These are phyloP conservation scores for Lasiodiplodia sp. DNA, from an alignment of 2,329 filamentous ascomycete species.

Conservation along the genomic window DNA sequence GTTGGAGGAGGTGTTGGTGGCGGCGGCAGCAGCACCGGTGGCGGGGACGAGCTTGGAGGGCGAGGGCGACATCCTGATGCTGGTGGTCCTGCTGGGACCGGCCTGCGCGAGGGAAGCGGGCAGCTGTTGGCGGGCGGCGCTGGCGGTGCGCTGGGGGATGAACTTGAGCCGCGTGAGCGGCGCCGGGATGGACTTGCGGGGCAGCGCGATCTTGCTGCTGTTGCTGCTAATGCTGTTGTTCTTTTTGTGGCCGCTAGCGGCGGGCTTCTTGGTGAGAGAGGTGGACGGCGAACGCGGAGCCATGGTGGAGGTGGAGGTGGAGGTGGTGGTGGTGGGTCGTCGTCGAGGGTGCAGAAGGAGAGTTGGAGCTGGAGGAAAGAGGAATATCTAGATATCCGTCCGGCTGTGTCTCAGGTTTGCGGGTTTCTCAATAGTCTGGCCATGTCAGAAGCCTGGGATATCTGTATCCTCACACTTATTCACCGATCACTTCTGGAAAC, in stretches of 20 bases:
- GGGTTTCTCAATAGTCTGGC: not conserved
- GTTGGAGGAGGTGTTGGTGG: not conserved
- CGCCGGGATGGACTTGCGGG: constrained; percentile 22
- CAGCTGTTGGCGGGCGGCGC: not conserved
- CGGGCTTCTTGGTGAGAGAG: not conserved
- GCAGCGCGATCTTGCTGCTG: not conserved
- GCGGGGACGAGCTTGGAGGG: not conserved
- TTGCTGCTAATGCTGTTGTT: too few relatives aligned
- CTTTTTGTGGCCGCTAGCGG: not conserved
- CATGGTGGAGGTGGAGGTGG: not conserved
- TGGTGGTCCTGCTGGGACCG: not conserved
- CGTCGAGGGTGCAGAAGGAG: not conserved
- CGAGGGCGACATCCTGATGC: constrained; percentile 11
- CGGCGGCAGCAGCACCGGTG: not conserved
- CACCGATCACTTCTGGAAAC: too few relatives aligned
- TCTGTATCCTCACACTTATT: not conserved
- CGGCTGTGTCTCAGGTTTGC: rapidly evolving
- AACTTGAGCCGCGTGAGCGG: constrained; percentile 20
- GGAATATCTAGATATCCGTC: not conserved
- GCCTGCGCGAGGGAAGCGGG: constrained; percentile 18
- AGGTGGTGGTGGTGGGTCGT: not conserved
- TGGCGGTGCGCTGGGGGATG: constrained; percentile 1
- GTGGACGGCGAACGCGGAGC: not conserved
- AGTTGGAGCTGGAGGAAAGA: not conserved
- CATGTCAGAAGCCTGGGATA: too few relatives aligned